Evolutionary conservation across 805 yeast genomes (phyloP), one percentile per base, ranked within the genome.

Genomic region (Ascoidea rubescens): DNA sequence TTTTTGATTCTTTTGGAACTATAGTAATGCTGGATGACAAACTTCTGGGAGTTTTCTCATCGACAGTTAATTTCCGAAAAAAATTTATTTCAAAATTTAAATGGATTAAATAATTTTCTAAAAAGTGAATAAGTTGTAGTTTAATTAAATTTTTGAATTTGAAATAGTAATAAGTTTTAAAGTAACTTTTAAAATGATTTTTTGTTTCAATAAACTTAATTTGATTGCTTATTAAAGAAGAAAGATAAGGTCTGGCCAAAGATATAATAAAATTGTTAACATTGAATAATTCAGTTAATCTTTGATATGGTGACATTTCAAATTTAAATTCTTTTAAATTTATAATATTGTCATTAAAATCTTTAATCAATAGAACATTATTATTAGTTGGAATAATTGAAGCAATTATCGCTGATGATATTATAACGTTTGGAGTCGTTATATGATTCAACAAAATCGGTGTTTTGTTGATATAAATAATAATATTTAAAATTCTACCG

Each of bases 181-280:
- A n/a, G n/a, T n/a, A n/a, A n/a, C n/a, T n/a, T n/a, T n/a, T n/a
- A n/a, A n/a, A n/a, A n/a, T n/a, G n/a, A n/a, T n/a, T n/a, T n/a
- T n/a, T n/a, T n/a, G n/a, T n/a, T n/a, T n/a, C n/a, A n/a, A n/a
- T n/a, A 62, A 88, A 93, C 61, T 83, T 84, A 60, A 87, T 73
- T 62, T 88, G 96, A 57, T 86, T 84, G 44, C 86, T 80, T 47
- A 93, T 76, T 53, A 91, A 70, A 0, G 98, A 97, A 0, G 96
- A 96, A 59, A 91, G 70, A 61, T 91, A 93, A 0, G 98, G 97
- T 56, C 97, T 75, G 6, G 98, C 96, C 57, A 91, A 72, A 21
- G 96, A 87, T 1, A 90, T 90, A 33, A 93, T 74, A 62, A 88
- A 91, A 65, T 90, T 95, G 66, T 93, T 93, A 30, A 93, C 98